phyloP scores from a whole-genome alignment of 345 rosid genomes.

The Barbarea vulgaris region DNA sequence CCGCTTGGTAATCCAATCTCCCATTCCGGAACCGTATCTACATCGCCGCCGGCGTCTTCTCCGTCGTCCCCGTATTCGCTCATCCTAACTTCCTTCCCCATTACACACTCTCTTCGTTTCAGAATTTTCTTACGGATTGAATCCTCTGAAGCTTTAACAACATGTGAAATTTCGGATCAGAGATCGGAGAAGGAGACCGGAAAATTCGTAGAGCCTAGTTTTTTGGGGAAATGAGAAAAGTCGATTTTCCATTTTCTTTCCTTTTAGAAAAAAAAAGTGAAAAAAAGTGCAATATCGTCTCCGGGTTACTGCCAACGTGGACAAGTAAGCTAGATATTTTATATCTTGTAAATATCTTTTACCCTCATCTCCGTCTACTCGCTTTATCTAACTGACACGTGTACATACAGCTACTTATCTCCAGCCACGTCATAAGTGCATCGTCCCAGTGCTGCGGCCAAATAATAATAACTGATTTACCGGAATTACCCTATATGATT shows the following conservation, averaged over 20 bases:
- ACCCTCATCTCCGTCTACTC: slow-evolving; percentile 3
- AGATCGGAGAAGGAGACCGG: slow-evolving; percentile 16
- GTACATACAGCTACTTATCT: not conserved
- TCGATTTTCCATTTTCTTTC: not conserved
- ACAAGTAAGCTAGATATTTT: slow-evolving; percentile 55
- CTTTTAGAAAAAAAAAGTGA: not conserved
- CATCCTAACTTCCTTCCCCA: slow-evolving; percentile 39
- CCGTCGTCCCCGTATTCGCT: slow-evolving; percentile 37
- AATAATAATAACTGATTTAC: not conserved
- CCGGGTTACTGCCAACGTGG: slow-evolving; percentile 62
- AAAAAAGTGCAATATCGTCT: slow-evolving; percentile 56
- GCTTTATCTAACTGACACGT: slow-evolving; percentile 20
- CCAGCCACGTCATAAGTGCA: slow-evolving; percentile 19
- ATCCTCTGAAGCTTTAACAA: slow-evolving; percentile 1
- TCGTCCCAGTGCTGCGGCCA: slow-evolving; percentile 36
- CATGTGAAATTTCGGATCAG: slow-evolving; percentile 4
- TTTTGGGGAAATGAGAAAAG: slow-evolving; percentile 36
- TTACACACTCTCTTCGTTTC: not conserved
- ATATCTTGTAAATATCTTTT: slow-evolving; percentile 55
- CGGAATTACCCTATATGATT: slow-evolving; percentile 35
- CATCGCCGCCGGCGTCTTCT: slow-evolving; percentile 12
- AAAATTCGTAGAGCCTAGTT: slow-evolving; percentile 27
- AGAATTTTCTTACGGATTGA: not conserved
- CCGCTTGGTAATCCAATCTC: slow-evolving; percentile 23
- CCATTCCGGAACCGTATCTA: slow-evolving; percentile 23